Evolutionary conservation across 768 basidiomycete species (phyloP).

Genomic region (Mycena chlorophos): DNA sequence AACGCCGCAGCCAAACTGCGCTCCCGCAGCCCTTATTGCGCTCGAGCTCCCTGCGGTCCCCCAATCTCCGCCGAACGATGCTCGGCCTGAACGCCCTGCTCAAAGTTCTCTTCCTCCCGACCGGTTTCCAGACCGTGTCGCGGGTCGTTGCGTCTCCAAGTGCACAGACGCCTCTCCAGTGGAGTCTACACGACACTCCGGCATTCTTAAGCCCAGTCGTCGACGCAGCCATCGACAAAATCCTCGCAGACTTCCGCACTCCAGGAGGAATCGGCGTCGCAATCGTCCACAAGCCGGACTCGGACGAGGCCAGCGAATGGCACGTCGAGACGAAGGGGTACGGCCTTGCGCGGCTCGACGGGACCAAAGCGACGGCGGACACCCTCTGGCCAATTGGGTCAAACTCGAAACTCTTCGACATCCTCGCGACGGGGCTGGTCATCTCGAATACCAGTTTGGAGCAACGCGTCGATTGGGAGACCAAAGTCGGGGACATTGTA

Average conservation of each 20-base stretch:
- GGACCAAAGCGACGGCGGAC: slow-evolving; percentile 14
- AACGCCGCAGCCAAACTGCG: too few relatives aligned
- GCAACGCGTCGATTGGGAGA: slow-evolving; percentile 18
- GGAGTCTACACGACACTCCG: too few relatives aligned
- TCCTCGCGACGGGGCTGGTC: slow-evolving; percentile 21
- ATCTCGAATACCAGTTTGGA: slow-evolving; percentile 20
- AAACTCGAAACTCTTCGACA: slow-evolving; percentile 25
- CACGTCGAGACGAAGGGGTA: slow-evolving; percentile 23
- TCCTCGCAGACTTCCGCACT: slow-evolving; percentile 18
- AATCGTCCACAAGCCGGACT: slow-evolving; percentile 8
- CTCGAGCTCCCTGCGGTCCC: too few relatives aligned
- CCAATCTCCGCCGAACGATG: too few relatives aligned
- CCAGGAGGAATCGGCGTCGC: slow-evolving; percentile 22
- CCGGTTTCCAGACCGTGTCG: too few relatives aligned
- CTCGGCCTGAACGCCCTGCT: too few relatives aligned
- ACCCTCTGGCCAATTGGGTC: slow-evolving; percentile 23
- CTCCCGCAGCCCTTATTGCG: too few relatives aligned
- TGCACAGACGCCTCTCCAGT: neutral
- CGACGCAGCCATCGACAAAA: slow-evolving; percentile 14
- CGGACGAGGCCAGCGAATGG: slow-evolving; percentile 17
- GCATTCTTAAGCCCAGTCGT: neutral
- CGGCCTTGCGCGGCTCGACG: slow-evolving; percentile 20
- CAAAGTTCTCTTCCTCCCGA: too few relatives aligned
- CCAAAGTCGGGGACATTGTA: slow-evolving; percentile 21
- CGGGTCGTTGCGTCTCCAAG: too few relatives aligned